Percentiles rank a stretch among this genome's conserved stretches.
Evolutionary conservation across 257 asterid species (phyloP).

Genomic region (Rauvolfia tetraphylla): DNA sequence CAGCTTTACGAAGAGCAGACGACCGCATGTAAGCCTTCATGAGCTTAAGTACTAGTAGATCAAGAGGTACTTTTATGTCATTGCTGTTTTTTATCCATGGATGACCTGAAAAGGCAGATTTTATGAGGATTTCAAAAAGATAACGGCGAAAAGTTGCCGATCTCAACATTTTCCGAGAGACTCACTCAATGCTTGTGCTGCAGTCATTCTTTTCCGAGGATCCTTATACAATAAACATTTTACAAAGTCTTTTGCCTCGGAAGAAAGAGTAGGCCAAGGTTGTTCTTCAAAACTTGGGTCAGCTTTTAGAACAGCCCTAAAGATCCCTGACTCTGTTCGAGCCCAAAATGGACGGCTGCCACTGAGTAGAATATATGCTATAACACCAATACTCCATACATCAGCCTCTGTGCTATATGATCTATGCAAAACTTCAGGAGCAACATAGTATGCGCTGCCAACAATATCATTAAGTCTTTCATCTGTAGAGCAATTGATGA

Average conservation of each 20-base stretch:
- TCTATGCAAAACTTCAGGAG: slow-evolving; percentile 94
- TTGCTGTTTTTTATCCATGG: slow-evolving; percentile 71
- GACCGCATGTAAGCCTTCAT: slow-evolving; percentile 91
- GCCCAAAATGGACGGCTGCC: slow-evolving; percentile 99
- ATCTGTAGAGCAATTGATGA: slow-evolving; percentile 39
- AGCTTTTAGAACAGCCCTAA: slow-evolving; percentile 86
- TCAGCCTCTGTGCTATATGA: slow-evolving; percentile 92
- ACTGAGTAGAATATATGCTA: slow-evolving; percentile 71
- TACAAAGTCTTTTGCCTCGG: slow-evolving; percentile 84
- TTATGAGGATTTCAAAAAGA: slow-evolving; percentile 2
- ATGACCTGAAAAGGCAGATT: slow-evolving; percentile 64
- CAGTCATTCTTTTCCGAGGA: slow-evolving; percentile 93
- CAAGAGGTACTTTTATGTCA: slow-evolving; percentile 64
- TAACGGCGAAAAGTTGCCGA: background rate
- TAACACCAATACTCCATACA: slow-evolving; percentile 94
- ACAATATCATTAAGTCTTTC: slow-evolving; percentile 94
- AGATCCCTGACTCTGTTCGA: slow-evolving; percentile 89
- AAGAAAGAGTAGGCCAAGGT: slow-evolving; percentile 84
- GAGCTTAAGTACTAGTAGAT: slow-evolving; percentile 68
- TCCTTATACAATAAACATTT: slow-evolving; percentile 73
- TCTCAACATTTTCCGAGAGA: slow-evolving; percentile 10
- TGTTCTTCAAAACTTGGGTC: slow-evolving; percentile 80
- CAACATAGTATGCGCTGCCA: slow-evolving; percentile 96
- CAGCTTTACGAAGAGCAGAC: slow-evolving; percentile 93
- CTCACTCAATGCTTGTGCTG: slow-evolving; percentile 93